These are phyloP conservation scores for Blastobotrys mokoenaii DNA, from an alignment of 805 yeast species.

Conservation along the genomic window DNA sequence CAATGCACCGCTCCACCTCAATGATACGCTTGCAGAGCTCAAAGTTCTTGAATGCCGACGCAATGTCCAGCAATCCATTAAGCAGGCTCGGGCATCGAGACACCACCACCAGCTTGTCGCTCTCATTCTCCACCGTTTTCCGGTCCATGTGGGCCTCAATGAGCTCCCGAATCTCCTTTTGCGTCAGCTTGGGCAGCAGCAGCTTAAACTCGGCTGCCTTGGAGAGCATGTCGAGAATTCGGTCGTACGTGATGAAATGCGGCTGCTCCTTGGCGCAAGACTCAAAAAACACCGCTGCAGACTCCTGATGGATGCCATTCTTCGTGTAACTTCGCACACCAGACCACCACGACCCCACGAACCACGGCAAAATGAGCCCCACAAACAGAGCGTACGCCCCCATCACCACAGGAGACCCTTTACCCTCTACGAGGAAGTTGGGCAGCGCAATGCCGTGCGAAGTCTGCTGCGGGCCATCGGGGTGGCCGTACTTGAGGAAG, in stretches of 20 bases:
- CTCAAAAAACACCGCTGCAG: slow-evolving; percentile 75
- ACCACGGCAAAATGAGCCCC: slow-evolving; percentile 68
- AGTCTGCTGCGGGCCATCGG: slow-evolving; percentile 92
- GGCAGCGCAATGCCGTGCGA: slow-evolving; percentile 95
- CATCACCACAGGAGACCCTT: slow-evolving; percentile 57
- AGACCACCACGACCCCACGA: slow-evolving; percentile 89
- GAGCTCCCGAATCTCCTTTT: slow-evolving; percentile 38
- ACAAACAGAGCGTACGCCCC: slow-evolving; percentile 61
- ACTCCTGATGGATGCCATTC: slow-evolving; percentile 69
- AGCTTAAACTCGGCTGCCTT: slow-evolving; percentile 56
- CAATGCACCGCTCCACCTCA: slow-evolving; percentile 60
- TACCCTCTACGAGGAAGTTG: slow-evolving; percentile 77
- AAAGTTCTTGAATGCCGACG: slow-evolving; percentile 66
- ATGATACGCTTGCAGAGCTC: slow-evolving; percentile 53
- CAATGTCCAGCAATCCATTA: slow-evolving; percentile 69
- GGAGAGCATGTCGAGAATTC: slow-evolving; percentile 51
- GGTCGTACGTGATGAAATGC: slow-evolving; percentile 44
- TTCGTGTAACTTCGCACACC: slow-evolving; percentile 72
- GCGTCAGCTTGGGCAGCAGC: slow-evolving; percentile 33
- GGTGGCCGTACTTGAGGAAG: slow-evolving; percentile 84
- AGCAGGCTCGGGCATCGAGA: slow-evolving; percentile 58
- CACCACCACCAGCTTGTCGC: slow-evolving; percentile 46
- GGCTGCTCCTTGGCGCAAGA: slow-evolving; percentile 55
- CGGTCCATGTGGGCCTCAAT: slow-evolving; percentile 55
- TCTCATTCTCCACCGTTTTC: slow-evolving; percentile 30